Conservation (phyloP, 225 moss, liverwort and hornwort species). For the Marchantia polymorpha region DNA sequence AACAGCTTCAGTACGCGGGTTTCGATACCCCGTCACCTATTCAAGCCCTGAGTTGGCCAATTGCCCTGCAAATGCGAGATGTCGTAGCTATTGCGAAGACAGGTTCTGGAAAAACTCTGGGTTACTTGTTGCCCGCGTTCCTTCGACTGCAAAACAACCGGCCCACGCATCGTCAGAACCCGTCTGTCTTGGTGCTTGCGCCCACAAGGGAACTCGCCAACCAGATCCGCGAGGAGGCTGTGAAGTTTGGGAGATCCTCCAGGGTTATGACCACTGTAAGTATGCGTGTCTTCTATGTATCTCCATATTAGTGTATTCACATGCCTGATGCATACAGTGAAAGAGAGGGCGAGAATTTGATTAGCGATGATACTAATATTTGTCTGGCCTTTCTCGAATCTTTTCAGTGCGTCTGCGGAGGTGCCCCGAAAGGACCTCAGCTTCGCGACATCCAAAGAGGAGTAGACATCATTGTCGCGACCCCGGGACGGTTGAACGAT, state of each 20-base stretch:
- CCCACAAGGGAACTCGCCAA: conserved; percentile 49
- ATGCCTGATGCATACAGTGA: too few species aligned
- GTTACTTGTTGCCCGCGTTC: conserved; percentile 46
- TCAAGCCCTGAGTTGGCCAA: conserved; percentile 48
- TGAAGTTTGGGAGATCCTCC: conserved; percentile 42
- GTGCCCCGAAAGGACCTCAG: conserved; percentile 45
- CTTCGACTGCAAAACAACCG: conserved; percentile 33
- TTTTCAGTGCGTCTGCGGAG: conserved; percentile 45
- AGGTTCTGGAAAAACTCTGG: conserved; percentile 48
- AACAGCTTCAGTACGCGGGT: conserved; percentile 36
- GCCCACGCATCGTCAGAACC: conserved; percentile 12
- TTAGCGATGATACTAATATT: too few species aligned
- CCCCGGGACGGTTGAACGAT: conserved; percentile 48
- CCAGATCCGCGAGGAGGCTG: conserved; percentile 49
- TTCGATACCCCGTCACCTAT: conserved; percentile 44
- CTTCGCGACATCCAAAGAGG: conserved; percentile 46
- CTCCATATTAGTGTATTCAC: too few species aligned
- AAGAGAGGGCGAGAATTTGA: too few species aligned
- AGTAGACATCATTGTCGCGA: conserved; percentile 45
- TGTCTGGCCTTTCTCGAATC: too few species aligned
- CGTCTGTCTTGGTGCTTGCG: conserved; percentile 41
- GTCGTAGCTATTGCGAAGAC: conserved; percentile 47
- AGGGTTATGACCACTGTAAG: conserved; percentile 36
- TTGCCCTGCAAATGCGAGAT: conserved; percentile 40
- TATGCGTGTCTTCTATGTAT: not conserved